A percentile compares a stretch with the other conserved stretches of the same genome.
These are phyloP conservation scores for Arabidopsis arenosa DNA, from an alignment of 345 rosid species.

Conservation along the genomic window DNA sequence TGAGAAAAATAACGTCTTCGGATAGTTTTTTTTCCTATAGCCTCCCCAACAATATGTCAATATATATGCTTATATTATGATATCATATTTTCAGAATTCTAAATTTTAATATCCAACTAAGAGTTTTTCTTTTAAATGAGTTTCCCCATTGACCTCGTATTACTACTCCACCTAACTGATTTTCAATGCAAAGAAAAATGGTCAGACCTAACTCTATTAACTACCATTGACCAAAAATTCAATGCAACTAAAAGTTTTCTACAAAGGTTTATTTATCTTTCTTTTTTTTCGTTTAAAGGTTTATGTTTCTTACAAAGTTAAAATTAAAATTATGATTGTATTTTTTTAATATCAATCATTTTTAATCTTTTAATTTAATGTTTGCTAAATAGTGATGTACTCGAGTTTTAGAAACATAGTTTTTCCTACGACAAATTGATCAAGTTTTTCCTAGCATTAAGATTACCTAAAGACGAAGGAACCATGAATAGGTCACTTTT, in stretches of 20 bases:
- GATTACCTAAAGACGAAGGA: not conserved
- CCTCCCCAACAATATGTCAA: not conserved
- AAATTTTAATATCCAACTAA: not conserved
- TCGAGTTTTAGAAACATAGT: not conserved
- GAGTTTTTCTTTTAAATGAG: not conserved
- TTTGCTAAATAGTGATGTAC: not conserved
- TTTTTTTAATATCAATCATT: not conserved
- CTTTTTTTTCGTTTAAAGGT: no score
- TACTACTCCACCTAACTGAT: slow-evolving; percentile 24
- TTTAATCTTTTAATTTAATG: not conserved
- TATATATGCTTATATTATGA: not conserved
- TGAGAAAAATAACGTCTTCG: not conserved
- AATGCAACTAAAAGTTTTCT: not conserved
- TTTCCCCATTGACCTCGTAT: slow-evolving; percentile 15
- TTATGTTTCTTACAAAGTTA: not conserved
- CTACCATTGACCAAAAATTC: slow-evolving; percentile 15
- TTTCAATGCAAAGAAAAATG: slow-evolving; percentile 13
- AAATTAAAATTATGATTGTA: not conserved
- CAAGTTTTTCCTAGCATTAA: not conserved
- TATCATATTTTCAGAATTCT: not conserved
- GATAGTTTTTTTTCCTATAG: not conserved
- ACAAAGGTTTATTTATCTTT: no score
- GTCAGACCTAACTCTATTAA: slow-evolving; percentile 20
- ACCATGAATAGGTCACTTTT: not conserved
- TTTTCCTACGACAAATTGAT: not conserved